Evolutionary conservation across 108 stramenopile genomes (phyloP).

Genomic region (Skeletonema costatum): DNA sequence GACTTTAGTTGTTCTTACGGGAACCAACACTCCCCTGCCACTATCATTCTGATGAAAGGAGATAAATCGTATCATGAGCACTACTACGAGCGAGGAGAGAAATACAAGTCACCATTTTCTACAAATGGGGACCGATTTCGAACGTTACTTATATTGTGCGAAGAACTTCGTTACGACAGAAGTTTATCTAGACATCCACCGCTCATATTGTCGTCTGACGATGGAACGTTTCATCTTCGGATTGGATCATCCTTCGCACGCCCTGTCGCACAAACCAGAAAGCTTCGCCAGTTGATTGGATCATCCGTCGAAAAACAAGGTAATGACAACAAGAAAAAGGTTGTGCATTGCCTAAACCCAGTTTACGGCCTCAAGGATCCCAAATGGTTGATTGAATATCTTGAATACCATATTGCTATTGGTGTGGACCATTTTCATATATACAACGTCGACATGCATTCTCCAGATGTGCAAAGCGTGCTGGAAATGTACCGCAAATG

Average conservation of each 20-base stretch:
- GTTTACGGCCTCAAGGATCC: conserved; percentile 48
- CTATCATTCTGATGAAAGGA: conserved; percentile 42
- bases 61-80: conserved; percentile 29
- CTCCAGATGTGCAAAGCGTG: conserved; percentile 33
- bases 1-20: conserved; percentile 46
- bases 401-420: conserved; percentile 43
- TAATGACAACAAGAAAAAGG: neutral
- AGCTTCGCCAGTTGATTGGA: neutral
- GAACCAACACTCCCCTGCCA: conserved; percentile 27
- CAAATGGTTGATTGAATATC: conserved; percentile 47
- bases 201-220: conserved; percentile 33
- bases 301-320: conserved; percentile 10
- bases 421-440: conserved; percentile 45
- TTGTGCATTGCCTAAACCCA: conserved; percentile 48
- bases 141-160: conserved; percentile 44
- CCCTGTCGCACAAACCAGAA: conserved; percentile 14
- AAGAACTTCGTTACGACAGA: conserved; percentile 33
- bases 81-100: conserved; percentile 33
- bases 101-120: conserved; percentile 39
- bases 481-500: conserved; percentile 29
- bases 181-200: conserved; percentile 47
- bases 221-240: conserved; percentile 30
- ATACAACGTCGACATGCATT: conserved; percentile 48
- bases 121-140: conserved; percentile 44
- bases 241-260: conserved; percentile 41